Evolutionary conservation across 2,329 filamentous ascomycete species (phyloP), one percentile per base, ranked within the genome.

Genomic region (Ascocoryne sarcoides): DNA sequence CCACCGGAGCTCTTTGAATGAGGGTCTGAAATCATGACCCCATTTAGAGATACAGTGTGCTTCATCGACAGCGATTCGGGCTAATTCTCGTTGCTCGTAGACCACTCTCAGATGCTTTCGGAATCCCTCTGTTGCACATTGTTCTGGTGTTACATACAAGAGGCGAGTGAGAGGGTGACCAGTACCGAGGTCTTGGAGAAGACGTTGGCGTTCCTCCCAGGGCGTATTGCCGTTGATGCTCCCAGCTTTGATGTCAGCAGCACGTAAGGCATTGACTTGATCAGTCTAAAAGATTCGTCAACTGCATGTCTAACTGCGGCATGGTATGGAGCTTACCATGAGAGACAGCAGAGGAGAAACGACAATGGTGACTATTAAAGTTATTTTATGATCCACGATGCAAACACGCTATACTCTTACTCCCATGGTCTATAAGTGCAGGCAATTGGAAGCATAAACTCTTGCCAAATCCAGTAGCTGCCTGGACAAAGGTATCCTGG

Each of bases 31-130:
- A 61, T 96, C 90, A 60, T 96, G 89, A 2, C 90, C 90, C 90
- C 90, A 95, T 78, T 95, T 89, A 17, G 86, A 94, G 52, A 96
- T 94, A 61, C 90, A 96, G 61, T 96, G 90, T 2, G 90, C 90
- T 65, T 96, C 90, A 57, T 96, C 90, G 42, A 96, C 80, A 35
- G 84, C 90, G 48, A 96, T 77, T 10, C 90, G 78, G 8, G 83
- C 82, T n/a, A 96, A 74, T 62, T 95, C 86, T 42, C 76, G 75
- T 60, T 95, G 88, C 43, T 77, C 68, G 57, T 95, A 69, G 10
- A 95, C 81, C 4, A 83, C 67, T 45, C 75, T 72, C 7, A 95
- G 67, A 36, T 80, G 76, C 45, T 79, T 75, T 29, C 89, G 82
- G 61, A 96, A 95, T 42, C 73, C 71, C 45, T 87, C 75, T 4